A percentile compares a stretch with the other conserved stretches of the same genome.
These are phyloP conservation scores for Paramecium tetraurelia DNA, from an alignment of 73 alveolate genomes.

Conservation along the genomic window DNA sequence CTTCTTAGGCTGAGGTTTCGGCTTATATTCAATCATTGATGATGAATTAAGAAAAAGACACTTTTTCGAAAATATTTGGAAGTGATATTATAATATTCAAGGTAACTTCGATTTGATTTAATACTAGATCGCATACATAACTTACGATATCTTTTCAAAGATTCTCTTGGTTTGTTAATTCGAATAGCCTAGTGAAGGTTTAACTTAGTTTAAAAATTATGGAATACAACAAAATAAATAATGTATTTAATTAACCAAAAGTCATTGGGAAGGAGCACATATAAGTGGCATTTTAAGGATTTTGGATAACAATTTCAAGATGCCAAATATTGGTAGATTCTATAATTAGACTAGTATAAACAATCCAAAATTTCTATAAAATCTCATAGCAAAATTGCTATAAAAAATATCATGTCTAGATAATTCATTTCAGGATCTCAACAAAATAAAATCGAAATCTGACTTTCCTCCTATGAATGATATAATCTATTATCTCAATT, in stretches of 20 bases:
- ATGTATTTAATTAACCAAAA: neutral
- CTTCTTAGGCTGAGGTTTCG: constrained; percentile 24
- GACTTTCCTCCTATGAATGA: constrained; percentile 14
- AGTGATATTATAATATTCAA: neutral
- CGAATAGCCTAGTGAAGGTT: constrained; percentile 14
- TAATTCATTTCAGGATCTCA: neutral
- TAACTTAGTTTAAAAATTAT: neutral
- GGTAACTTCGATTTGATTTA: neutral
- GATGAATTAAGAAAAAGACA: constrained; percentile 14
- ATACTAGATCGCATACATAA: neutral
- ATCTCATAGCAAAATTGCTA: neutral
- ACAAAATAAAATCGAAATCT: constrained; percentile 14
- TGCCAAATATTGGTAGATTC: constrained; percentile 35
- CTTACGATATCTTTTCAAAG: neutral
- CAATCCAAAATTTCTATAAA: neutral
- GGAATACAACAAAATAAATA: neutral
- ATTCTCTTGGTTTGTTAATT: constrained; percentile 21
- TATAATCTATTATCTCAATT: neutral
- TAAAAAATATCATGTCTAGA: neutral
- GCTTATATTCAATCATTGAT: neutral
- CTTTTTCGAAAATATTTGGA: neutral
- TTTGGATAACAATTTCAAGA: neutral
- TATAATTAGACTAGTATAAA: neutral
- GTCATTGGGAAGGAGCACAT: constrained; percentile 55
- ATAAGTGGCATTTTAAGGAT: neutral